Evolutionary conservation across 305 asterid genomes (phyloP).

Genomic region (Solanum hybrid): DNA sequence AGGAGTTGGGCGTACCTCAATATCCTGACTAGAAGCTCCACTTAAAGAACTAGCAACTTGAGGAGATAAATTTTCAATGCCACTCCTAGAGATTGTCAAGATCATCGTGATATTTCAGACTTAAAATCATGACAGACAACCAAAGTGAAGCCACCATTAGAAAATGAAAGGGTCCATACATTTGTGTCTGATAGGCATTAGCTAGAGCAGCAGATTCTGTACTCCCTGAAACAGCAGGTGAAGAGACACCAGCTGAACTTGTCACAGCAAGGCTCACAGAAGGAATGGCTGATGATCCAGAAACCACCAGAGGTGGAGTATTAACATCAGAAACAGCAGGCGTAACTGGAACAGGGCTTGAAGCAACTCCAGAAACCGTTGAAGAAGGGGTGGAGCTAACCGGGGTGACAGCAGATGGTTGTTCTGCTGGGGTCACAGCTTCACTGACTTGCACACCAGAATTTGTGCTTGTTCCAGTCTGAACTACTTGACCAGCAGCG

Average conservation of each 20-base stretch:
- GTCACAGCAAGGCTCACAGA: conserved; percentile 27
- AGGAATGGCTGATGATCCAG: conserved; percentile 49
- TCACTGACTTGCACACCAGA: conserved; percentile 33
- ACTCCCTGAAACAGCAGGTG: conserved; percentile 36
- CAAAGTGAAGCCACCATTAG: background rate
- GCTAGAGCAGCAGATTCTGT: conserved; percentile 28
- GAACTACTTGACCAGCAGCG: conserved; percentile 47
- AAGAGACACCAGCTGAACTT: conserved; percentile 30
- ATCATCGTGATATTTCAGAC: background rate
- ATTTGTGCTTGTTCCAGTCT: conserved; percentile 23
- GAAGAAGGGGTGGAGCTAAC: conserved; percentile 33
- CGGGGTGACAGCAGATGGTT: conserved; percentile 29
- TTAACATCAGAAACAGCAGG: conserved; percentile 41
- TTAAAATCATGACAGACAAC: background rate
- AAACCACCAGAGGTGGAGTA: conserved; percentile 33
- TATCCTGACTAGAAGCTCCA: conserved; percentile 60
- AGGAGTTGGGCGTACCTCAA: conserved; percentile 40
- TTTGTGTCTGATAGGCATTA: conserved; percentile 22
- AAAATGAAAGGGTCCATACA: conserved; percentile 21
- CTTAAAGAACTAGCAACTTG: conserved; percentile 34
- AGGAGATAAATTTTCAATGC: conserved; percentile 34
- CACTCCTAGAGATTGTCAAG: conserved; percentile 26
- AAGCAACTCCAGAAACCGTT: conserved; percentile 31
- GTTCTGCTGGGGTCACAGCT: conserved; percentile 39
- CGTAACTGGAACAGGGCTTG: conserved; percentile 50